A percentile compares a stretch with the other conserved stretches of the same genome.
Conservation (phyloP, 768 basidiomycete species). For the Amanita thiersii region DNA sequence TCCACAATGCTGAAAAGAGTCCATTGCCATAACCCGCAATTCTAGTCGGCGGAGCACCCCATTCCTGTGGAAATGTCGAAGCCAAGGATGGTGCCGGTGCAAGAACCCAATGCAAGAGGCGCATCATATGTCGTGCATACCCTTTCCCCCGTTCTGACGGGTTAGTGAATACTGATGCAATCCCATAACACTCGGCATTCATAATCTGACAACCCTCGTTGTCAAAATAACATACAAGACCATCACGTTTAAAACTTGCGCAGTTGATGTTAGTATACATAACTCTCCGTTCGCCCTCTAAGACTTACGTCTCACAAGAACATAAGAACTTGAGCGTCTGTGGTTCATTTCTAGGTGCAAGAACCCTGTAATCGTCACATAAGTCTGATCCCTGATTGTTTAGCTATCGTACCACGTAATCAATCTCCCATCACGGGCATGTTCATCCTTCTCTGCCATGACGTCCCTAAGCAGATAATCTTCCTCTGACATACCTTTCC, state of each 20-base stretch:
- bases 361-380: constrained; percentile 33
- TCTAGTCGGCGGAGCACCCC: constrained; percentile 36
- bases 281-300: neutral
- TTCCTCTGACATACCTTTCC: constrained; percentile 30
- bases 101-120: constrained; percentile 49
- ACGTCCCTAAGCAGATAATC: constrained; percentile 37
- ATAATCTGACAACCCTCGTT: constrained; percentile 12
- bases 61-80: constrained; percentile 22
- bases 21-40: constrained; percentile 28
- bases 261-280: neutral
- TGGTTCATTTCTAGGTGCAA: constrained; percentile 44
- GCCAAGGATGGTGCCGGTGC: constrained; percentile 21
- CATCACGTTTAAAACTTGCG: constrained; percentile 22
- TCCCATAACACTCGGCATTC: constrained; percentile 36
- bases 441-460: constrained; percentile 30
- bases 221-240: constrained; percentile 16
- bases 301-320: constrained; percentile 53
- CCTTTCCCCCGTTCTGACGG: constrained; percentile 40
- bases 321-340: constrained; percentile 46
- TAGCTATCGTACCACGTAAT: constrained; percentile 37
- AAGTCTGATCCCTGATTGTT: neutral
- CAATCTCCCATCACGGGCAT: constrained; percentile 35
- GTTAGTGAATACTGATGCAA: constrained; percentile 54
- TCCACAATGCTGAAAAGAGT: constrained; percentile 42
- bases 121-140: constrained; percentile 58